Evolutionary conservation across 2,329 filamentous ascomycete genomes (phyloP), one percentile per base, ranked within the genome.

Genomic region (Colletotrichum higginsianum): DNA sequence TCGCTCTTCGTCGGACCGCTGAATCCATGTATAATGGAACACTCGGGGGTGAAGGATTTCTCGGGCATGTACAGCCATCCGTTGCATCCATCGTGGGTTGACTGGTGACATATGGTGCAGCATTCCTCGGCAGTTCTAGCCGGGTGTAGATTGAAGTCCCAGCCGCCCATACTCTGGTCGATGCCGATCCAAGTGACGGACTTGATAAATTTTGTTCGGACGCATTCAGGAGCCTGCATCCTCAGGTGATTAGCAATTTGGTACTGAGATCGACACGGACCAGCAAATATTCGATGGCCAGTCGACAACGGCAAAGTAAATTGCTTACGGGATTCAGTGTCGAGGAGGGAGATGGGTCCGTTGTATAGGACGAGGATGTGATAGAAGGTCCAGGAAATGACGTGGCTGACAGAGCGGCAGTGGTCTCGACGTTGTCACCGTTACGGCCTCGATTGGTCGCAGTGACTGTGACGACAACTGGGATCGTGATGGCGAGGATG

Each of bases 141-240:
- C 21, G 52, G 26, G 16, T 46, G 56, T 40, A 75, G 46, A 4
- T 72, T 66, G 53, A 63, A 75, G 4, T 67, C 40, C 74, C 74
- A 75, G 26, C 52, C 63, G 9, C n/a, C 38, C 7, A 52, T 52
- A 15, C 26, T 57, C 35, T 21, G 4, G 13, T 62, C 44, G n/a
- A 73, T 72, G 15, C 74, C 74, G 26, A 74, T 66, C 74, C 74
- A 75, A 26, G 62, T 62, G 40, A 74, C 71, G 13, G 61, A 60
- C n/a, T 52, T 55, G 26, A 53, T 15, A 52, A 72, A 73, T 5
- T 64, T 57, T 18, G 71, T 61, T 12, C 61, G 15, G 23, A 46
- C 40, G 56, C 74, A 75, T 21, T 66, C 60, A 16, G 55, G 60
- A 8, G 56, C 23, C 68, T 69, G 42, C 30, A 6, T 44, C 2